These are phyloP conservation scores for Botrytis aclada DNA, from an alignment of 2,329 filamentous ascomycete genomes.

Conservation along the genomic window DNA sequence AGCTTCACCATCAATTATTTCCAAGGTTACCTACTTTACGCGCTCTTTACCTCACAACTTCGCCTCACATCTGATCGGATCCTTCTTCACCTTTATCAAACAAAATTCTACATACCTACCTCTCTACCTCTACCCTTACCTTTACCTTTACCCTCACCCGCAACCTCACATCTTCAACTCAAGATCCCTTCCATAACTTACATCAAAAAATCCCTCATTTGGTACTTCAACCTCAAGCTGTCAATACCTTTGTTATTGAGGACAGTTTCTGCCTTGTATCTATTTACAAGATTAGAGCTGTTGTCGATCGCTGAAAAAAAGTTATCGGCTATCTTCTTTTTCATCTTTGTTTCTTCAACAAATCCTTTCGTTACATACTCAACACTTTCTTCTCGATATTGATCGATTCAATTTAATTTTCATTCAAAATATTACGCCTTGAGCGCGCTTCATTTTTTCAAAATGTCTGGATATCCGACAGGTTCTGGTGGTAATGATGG, in stretches of 20 bases:
- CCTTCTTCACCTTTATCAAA: not conserved
- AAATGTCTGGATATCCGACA: slow-evolving; percentile 39
- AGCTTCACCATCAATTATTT: not conserved
- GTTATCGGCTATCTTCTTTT: not conserved
- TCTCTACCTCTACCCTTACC: not conserved
- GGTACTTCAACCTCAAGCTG: slow-evolving; percentile 3
- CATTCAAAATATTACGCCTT: slow-evolving; percentile 32
- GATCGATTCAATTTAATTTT: slow-evolving; percentile 29
- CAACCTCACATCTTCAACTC: slow-evolving; percentile 1
- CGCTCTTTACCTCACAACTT: not conserved
- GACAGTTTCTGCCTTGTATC: slow-evolving; percentile 17
- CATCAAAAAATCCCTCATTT: slow-evolving; percentile 4
- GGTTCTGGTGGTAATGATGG: slow-evolving; percentile 30
- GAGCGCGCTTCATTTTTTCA: slow-evolving; percentile 33
- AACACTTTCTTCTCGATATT: slow-evolving; percentile 27
- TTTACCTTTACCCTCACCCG: not conserved
- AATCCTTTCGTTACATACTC: slow-evolving; percentile 17
- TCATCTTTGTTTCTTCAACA: slow-evolving; percentile 19
- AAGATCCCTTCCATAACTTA: slow-evolving; percentile 3
- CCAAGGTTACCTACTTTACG: not conserved
- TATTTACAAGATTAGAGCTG: slow-evolving; percentile 20
- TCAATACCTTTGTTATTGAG: slow-evolving; percentile 6
- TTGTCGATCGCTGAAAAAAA: slow-evolving; percentile 16
- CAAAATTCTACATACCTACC: not conserved
- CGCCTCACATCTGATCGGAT: not conserved